Evolutionary conservation across 2,329 filamentous ascomycete species (phyloP).

Genomic region (Pseudocercospora vitis): DNA sequence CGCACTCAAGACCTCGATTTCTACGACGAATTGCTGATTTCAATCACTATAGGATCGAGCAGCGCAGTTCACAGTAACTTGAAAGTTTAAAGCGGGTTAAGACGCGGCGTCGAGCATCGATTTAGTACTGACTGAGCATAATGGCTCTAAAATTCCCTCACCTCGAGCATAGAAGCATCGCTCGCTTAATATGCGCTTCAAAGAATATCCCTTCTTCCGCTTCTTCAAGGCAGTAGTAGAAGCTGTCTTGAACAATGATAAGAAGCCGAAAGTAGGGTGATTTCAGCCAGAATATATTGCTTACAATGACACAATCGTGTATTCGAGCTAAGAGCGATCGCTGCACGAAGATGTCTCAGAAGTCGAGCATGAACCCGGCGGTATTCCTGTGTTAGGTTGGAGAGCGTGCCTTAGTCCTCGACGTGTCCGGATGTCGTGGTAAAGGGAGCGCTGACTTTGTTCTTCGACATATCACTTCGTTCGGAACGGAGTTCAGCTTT

Average conservation of each 20-base stretch:
- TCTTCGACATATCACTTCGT: neutral
- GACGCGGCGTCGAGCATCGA: too few species aligned
- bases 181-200: neutral
- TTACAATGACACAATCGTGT: too few species aligned
- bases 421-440: too few species aligned
- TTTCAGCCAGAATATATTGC: neutral
- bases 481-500: neutral
- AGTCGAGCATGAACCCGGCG: neutral
- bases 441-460: neutral
- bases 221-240: neutral
- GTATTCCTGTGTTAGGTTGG: neutral
- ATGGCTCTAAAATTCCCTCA: too few species aligned
- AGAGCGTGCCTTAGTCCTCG: neutral
- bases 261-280: neutral
- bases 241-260: neutral
- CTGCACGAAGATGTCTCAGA: neutral
- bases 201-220: neutral
- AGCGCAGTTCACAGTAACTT: too few species aligned
- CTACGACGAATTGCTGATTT: too few species aligned
- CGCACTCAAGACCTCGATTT: too few species aligned
- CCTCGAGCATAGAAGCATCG: neutral
- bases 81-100: too few species aligned
- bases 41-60: too few species aligned
- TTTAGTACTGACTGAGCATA: too few species aligned
- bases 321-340: too few species aligned